Conservation (phyloP, 2,329 filamentous ascomycete genomes). For the Pseudogymnoascus sp. region DNA sequence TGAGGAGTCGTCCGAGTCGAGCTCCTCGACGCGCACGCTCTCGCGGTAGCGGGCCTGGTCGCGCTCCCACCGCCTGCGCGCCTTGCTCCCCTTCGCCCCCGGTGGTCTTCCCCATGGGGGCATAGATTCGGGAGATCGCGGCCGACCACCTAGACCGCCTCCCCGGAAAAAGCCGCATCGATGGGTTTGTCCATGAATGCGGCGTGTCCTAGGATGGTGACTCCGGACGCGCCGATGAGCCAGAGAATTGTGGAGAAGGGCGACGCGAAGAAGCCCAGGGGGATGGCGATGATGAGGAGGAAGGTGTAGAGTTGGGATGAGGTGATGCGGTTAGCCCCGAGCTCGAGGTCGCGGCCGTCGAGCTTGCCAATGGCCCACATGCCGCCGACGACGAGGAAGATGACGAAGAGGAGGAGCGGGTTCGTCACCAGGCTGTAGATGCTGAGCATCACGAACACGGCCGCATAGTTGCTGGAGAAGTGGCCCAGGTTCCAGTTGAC, state of each 20-base stretch:
- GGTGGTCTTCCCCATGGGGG: conserved; percentile 99
- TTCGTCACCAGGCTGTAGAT: conserved; percentile 94
- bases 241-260: conserved; percentile 81
- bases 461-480: conserved; percentile 97
- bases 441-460: conserved; percentile 87
- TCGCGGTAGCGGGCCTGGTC: conserved; percentile 43
- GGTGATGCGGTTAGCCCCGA: conserved; percentile 74
- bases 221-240: conserved; percentile 91
- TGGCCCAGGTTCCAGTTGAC: conserved; percentile 96
- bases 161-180: conserved; percentile 99
- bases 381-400: conserved; percentile 75
- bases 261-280: conserved; percentile 75
- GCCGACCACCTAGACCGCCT: conserved; percentile 99
- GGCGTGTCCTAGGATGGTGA: conserved; percentile 90
- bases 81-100: conserved; percentile 67
- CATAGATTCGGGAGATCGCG: conserved; percentile 93
- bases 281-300: conserved; percentile 73
- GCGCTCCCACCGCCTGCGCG: conserved; percentile 42
- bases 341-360: conserved; percentile 75
- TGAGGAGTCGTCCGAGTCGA: conserved; percentile 46
- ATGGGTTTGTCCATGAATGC: conserved; percentile 96
- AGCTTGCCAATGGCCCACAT: conserved; percentile 90
- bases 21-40: conserved; percentile 50
- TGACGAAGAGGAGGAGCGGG: conserved; percentile 78
- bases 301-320: conserved; percentile 91